Percentiles rank a stretch among this genome's conserved stretches.
Evolutionary conservation across 139 green algal genomes (phyloP).

Genomic region (Klebsormidium nitens): DNA sequence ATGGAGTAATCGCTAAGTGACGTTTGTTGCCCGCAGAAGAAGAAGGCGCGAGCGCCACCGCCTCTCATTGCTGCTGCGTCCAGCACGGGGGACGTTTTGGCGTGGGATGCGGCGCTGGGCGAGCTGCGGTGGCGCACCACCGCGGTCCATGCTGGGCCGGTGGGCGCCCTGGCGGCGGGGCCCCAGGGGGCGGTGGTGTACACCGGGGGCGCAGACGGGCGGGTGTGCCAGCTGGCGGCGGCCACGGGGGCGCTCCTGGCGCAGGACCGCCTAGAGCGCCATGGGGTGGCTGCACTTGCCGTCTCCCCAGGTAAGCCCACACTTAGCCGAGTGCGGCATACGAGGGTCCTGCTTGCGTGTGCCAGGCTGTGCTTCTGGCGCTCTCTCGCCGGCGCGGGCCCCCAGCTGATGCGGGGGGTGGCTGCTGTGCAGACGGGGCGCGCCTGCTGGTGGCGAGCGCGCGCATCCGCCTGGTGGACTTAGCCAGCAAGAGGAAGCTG

Average conservation of each 20-base stretch:
- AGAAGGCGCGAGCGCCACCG: slow-evolving; percentile 8
- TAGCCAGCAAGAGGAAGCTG: slow-evolving; percentile 37
- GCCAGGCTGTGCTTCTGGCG: too few relatives aligned
- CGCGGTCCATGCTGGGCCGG: slow-evolving; percentile 55
- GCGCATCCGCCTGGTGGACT: slow-evolving; percentile 56
- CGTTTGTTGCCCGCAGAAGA: slow-evolving; percentile 15
- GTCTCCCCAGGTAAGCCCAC: slow-evolving; percentile 46
- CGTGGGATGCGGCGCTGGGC: slow-evolving; percentile 49
- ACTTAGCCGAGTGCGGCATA: too few relatives aligned
- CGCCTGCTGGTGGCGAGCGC: slow-evolving; percentile 47
- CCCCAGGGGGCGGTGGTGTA: slow-evolving; percentile 14
- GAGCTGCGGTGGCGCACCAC: slow-evolving; percentile 49
- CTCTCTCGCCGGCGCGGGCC: too few relatives aligned
- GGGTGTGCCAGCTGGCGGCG: slow-evolving; percentile 10
- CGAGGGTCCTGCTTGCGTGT: too few relatives aligned
- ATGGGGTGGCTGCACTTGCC: slow-evolving; percentile 43
- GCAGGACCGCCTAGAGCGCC: slow-evolving; percentile 7
- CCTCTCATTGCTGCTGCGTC: slow-evolving; percentile 43
- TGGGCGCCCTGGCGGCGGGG: background rate
- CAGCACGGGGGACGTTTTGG: slow-evolving; percentile 49
- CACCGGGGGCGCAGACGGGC: slow-evolving; percentile 10
- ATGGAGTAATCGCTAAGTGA: too few relatives aligned
- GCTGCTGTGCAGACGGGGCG: slow-evolving; percentile 42
- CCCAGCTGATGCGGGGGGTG: too few relatives aligned
- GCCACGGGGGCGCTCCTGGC: slow-evolving; percentile 11